Conservation (phyloP, 441 rosid species). For the Omphalea diandra region DNA sequence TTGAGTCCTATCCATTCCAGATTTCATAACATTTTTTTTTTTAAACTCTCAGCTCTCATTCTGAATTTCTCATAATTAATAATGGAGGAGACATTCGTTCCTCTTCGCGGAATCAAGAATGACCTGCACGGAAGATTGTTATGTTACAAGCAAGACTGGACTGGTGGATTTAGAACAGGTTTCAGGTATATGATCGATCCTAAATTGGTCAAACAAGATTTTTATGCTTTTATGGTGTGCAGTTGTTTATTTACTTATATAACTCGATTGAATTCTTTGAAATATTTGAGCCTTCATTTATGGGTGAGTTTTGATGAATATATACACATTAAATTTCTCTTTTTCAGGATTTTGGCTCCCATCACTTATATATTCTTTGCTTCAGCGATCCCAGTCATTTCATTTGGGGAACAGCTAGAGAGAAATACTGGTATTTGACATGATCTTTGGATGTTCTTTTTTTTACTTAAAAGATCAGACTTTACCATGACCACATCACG, state of each 20-base stretch:
- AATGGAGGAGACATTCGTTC: slow-evolving; percentile 91
- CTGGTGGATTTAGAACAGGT: slow-evolving; percentile 75
- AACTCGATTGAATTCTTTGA: no score
- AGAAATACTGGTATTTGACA: slow-evolving; percentile 92
- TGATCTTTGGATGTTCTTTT: no score
- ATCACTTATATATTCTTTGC: slow-evolving; percentile 97
- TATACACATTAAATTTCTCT: not conserved
- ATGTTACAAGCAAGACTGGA: slow-evolving; percentile 94
- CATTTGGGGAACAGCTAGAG: slow-evolving; percentile 93
- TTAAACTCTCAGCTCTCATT: no score
- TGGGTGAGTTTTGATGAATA: no score
- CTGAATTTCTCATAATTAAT: no score
- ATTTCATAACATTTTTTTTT: not conserved
- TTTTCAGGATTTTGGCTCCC: slow-evolving; percentile 90
- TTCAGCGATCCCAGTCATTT: slow-evolving; percentile 97
- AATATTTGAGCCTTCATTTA: no score
- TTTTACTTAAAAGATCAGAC: no score
- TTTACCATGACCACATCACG: no score
- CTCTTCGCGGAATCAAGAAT: slow-evolving; percentile 73
- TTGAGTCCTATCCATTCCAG: not conserved
- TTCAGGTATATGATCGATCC: slow-evolving; percentile 41
- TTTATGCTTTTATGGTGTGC: no score
- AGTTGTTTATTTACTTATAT: no score
- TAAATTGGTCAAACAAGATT: not conserved
- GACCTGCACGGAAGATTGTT: slow-evolving; percentile 70